Evolutionary conservation across 768 basidiomycete species (phyloP).

Genomic region (Tylopilus felleus): DNA sequence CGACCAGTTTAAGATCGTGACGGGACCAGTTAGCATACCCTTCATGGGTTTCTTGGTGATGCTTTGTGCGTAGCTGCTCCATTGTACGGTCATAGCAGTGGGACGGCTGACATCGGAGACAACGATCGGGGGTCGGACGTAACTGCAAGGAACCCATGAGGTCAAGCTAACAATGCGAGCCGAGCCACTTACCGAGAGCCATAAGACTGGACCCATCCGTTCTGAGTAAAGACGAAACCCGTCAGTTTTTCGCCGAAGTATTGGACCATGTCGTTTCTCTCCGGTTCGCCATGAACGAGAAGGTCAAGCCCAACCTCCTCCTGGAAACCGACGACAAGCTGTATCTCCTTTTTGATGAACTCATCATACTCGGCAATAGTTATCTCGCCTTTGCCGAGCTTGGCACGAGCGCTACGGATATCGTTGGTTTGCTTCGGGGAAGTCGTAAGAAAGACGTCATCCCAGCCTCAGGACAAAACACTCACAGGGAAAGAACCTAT

Average conservation of each 20-base stretch:
- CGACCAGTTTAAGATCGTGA: conserved; percentile 99
- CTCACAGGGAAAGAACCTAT: conserved; percentile 95
- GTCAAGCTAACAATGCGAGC: conserved; percentile 4
- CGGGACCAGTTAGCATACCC: conserved; percentile 98
- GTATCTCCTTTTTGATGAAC: conserved; percentile 98
- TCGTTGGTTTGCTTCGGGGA: conserved; percentile 88
- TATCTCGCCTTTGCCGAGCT: conserved; percentile 88
- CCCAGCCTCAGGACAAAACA: conserved; percentile 3
- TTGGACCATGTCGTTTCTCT: conserved; percentile 99
- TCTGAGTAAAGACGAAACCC: conserved; percentile 98
- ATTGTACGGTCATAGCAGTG: conserved; percentile 90
- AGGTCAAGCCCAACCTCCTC: conserved; percentile 95
- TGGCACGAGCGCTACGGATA: conserved; percentile 95
- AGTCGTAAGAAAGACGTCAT: conserved; percentile 7
- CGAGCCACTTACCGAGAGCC: conserved; percentile 76
- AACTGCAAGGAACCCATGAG: conserved; percentile 41
- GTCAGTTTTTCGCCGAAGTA: conserved; percentile 97
- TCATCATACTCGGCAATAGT: conserved; percentile 85
- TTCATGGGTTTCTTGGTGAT: conserved; percentile 94
- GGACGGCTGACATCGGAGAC: conserved; percentile 97
- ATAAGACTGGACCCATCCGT: conserved; percentile 99
- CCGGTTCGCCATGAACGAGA: conserved; percentile 97
- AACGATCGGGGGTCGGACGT: conserved; percentile 97
- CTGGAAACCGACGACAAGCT: conserved; percentile 92
- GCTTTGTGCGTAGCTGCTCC: conserved; percentile 96